Base-by-base conservation (phyloP, 257 asterid genomes). In the Linaria vulgaris region DNA sequence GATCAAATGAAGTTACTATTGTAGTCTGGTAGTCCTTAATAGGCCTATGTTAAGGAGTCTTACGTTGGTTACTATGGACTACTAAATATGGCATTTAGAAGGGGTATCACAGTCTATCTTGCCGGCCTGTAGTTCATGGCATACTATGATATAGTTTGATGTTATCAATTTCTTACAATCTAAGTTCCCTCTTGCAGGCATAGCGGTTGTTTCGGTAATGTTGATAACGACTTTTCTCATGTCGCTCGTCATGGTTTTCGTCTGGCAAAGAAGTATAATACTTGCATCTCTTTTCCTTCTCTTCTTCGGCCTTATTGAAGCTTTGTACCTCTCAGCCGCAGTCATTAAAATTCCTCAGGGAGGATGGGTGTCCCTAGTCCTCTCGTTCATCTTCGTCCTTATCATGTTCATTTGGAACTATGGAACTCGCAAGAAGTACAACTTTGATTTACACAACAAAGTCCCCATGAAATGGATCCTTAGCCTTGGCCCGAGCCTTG, bases 351-450 rank as follows among this genome's bases (percentile, higher is more conserved):
- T 84, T 51, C 85, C 85, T 46, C 81, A 81, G 71, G 88, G 91
- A 47, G 91, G 91, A 22, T 84, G 88, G 91, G 80, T 84, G 48
- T 79, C 91, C n/a, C 77, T 84, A 45, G 74, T 74, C 7, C 81
- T 82, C 54, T 59, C 91, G 55, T 52, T 71, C 9, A 59, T 78
- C 41, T 82, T 84, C 63, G 63, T 77, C 80, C 31, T 55, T 44
- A 61, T 82, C 59, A 84, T 84, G 91, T 78, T 70, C 46, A 84
- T 84, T 59, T 84, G 91, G 91, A 84, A 84, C 68, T 79, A 84
- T 43, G 88, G 91, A n/a, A 84, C 84, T 22, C 80, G 82, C 60
- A 82, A 76, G 82, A 82, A 82, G 71, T 84, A 84, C 74, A 76
- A 68, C 71, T 82, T 63, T 48, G 91, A 84, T 62, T 63, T 82